Evolutionary conservation across 805 yeast species (phyloP).

Genomic region (Monosporozyma yasuniensis): DNA sequence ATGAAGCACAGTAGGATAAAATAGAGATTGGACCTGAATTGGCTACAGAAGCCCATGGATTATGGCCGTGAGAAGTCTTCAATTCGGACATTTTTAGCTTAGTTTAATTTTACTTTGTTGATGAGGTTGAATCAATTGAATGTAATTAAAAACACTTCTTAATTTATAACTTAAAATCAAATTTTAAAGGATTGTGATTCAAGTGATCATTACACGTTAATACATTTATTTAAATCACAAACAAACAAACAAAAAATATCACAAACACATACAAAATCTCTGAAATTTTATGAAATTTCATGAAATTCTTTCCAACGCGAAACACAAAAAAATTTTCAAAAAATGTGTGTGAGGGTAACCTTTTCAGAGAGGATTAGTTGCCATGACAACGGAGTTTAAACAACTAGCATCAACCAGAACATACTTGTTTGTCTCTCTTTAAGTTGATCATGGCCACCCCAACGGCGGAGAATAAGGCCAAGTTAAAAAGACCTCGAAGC

Average conservation of each 20-base stretch:
- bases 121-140: background rate
- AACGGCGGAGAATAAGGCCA: conserved; percentile 14
- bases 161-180: too few species aligned
- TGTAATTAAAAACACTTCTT: background rate
- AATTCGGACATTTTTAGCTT: conserved; percentile 23
- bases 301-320: background rate
- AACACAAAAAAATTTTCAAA: background rate
- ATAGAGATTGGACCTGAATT: conserved; percentile 56
- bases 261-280: background rate
- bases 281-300: too few species aligned
- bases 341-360: background rate
- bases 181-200: too few species aligned
- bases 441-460: conserved; percentile 9
- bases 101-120: background rate
- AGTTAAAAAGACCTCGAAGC: conserved; percentile 18
- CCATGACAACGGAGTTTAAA: background rate
- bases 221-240: background rate
- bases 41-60: conserved; percentile 23
- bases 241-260: background rate
- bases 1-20: conserved; percentile 79
- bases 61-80: conserved; percentile 10
- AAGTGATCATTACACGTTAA: background rate
- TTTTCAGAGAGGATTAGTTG: background rate
- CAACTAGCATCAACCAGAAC: background rate
- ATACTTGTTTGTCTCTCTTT: conserved; percentile 4